A percentile compares a stretch with the other conserved stretches of the same genome.
phyloP scores from a whole-genome alignment of 2,329 filamentous ascomycete species.

The Penicillium sp. region DNA sequence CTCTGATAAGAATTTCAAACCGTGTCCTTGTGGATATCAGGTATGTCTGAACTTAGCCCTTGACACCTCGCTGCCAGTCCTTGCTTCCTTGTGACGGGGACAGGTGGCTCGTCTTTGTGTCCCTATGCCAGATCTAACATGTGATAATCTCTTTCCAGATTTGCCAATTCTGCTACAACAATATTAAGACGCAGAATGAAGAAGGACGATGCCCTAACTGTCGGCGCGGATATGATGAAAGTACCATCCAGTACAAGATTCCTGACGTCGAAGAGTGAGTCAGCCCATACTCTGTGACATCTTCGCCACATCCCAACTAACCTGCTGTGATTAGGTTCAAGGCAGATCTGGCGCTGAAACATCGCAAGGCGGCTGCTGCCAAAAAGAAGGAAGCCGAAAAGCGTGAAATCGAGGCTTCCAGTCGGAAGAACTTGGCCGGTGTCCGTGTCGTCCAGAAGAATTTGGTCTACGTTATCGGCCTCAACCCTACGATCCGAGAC shows the following conservation, averaged over 20 bases:
- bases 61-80: background rate
- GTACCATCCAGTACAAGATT: slow-evolving; percentile 94
- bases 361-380: slow-evolving; percentile 85
- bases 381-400: slow-evolving; percentile 95
- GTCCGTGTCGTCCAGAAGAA: slow-evolving; percentile 98
- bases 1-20: slow-evolving; percentile 92
- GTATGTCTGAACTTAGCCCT: slow-evolving; percentile 50
- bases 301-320: slow-evolving; percentile 22
- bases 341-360: slow-evolving; percentile 60
- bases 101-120: background rate
- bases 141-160: slow-evolving; percentile 58
- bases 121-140: slow-evolving; percentile 5
- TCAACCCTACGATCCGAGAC: slow-evolving; percentile 87
- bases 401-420: slow-evolving; percentile 91
- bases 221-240: slow-evolving; percentile 90
- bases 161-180: slow-evolving; percentile 99
- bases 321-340: slow-evolving; percentile 42
- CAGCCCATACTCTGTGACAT: background rate
- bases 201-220: slow-evolving; percentile 98
- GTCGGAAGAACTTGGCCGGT: slow-evolving; percentile 91
- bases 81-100: too few species aligned
- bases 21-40: slow-evolving; percentile 97
- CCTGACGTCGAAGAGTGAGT: slow-evolving; percentile 92
- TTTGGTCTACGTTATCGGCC: slow-evolving; percentile 92
- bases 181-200: slow-evolving; percentile 91